phyloP scores from a whole-genome alignment of 495 filamentous ascomycete species.

The Terfezia boudieri region DNA sequence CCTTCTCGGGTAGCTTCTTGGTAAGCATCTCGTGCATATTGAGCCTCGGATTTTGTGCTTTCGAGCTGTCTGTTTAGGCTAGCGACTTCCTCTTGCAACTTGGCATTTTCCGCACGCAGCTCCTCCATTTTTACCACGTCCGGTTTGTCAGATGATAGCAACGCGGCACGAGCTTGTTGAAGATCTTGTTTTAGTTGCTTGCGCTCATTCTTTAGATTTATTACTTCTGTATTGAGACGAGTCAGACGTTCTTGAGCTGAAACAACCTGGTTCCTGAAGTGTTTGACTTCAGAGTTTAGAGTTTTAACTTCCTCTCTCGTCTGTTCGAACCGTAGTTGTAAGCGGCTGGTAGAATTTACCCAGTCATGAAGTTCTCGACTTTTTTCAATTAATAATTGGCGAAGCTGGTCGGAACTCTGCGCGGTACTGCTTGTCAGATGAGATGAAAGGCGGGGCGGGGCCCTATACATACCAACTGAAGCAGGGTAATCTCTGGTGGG shows the following conservation, averaged over 20 bases:
- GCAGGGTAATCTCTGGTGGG: too few species aligned
- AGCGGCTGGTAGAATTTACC: conserved; percentile 10
- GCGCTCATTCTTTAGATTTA: conserved; percentile 1
- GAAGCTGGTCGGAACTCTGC: too few species aligned
- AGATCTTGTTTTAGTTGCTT: background rate
- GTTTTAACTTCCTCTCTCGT: conserved; percentile 2
- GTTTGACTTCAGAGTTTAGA: conserved; percentile 1
- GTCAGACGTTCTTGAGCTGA: conserved; percentile 6
- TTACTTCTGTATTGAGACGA: conserved; percentile 7
- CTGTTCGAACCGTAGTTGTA: conserved; percentile 9
- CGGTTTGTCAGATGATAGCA: background rate
- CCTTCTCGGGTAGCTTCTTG: conserved; percentile 37
- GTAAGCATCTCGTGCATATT: conserved; percentile 40
- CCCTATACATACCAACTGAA: too few species aligned
- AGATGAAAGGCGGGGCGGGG: too few species aligned
- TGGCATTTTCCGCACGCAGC: conserved; percentile 20
- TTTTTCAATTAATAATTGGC: background rate
- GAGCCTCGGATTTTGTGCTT: conserved; percentile 24
- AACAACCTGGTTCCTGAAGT: conserved; percentile 1
- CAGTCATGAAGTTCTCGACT: conserved; percentile 7
- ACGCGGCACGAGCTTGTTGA: background rate
- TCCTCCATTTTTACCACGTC: conserved; percentile 5
- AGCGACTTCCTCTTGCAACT: conserved; percentile 27
- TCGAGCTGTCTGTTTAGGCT: conserved; percentile 27
- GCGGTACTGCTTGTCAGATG: too few species aligned